Conservation (phyloP, 2,329 filamentous ascomycete species). For the Eutypella sp. region DNA sequence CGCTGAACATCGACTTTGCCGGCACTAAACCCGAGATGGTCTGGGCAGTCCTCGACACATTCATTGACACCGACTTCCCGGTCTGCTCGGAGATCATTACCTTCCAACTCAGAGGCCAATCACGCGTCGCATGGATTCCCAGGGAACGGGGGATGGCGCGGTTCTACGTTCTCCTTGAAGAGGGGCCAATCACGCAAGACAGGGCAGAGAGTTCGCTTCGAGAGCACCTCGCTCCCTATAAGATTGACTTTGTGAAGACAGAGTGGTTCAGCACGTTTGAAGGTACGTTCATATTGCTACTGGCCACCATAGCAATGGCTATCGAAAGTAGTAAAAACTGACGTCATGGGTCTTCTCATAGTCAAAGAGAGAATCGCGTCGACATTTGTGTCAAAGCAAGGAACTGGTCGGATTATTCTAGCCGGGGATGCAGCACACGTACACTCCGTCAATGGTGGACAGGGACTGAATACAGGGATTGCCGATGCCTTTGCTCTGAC, state of each 20-base stretch:
- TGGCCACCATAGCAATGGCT: no score
- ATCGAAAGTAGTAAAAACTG: no score
- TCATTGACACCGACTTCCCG: slow-evolving; percentile 45
- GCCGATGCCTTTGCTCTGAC: slow-evolving; percentile 50
- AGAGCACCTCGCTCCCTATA: slow-evolving; percentile 38
- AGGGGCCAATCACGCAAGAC: slow-evolving; percentile 37
- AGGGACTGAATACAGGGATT: slow-evolving; percentile 55
- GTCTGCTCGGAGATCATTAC: slow-evolving; percentile 42
- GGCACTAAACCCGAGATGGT: slow-evolving; percentile 46
- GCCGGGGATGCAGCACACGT: slow-evolving; percentile 55
- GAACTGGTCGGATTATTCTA: slow-evolving; percentile 42
- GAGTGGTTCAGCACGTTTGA: slow-evolving; percentile 49
- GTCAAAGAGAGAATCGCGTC: slow-evolving; percentile 37
- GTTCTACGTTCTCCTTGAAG: slow-evolving; percentile 43
- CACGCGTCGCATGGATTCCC: slow-evolving; percentile 44
- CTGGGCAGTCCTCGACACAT: slow-evolving; percentile 44
- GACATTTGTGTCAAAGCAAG: slow-evolving; percentile 33
- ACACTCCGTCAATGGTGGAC: slow-evolving; percentile 50
- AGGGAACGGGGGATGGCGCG: slow-evolving; percentile 41
- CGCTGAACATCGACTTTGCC: slow-evolving; percentile 35
- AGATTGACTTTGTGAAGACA: slow-evolving; percentile 36
- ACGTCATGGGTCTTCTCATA: no score
- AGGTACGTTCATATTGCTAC: slow-evolving; percentile 23
- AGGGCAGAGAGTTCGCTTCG: slow-evolving; percentile 37
- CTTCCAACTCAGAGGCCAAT: slow-evolving; percentile 39